Evolutionary conservation across 2,329 filamentous ascomycete species (phyloP).

Genomic region (Fusarium xyrophilum): DNA sequence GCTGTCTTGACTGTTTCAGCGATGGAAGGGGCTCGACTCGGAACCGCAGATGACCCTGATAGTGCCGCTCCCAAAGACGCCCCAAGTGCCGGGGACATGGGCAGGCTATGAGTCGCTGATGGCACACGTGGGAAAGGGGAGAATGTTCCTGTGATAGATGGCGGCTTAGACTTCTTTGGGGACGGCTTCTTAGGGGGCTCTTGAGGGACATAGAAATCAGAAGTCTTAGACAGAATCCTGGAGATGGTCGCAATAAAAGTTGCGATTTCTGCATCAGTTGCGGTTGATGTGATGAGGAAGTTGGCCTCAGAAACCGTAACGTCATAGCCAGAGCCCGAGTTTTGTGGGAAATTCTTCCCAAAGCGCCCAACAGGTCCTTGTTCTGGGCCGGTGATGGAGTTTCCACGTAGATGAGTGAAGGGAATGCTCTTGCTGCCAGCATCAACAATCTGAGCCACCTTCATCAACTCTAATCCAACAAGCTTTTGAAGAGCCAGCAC

Average conservation of each 20-base stretch:
- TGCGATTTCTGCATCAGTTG: constrained; percentile 60
- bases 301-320: constrained; percentile 59
- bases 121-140: constrained; percentile 44
- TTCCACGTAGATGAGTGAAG: constrained; percentile 51
- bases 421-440: constrained; percentile 49
- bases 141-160: constrained; percentile 42
- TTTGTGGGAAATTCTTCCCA: constrained; percentile 31
- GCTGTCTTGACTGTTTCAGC: constrained; percentile 43
- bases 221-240: constrained; percentile 47
- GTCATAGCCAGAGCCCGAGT: constrained; percentile 40
- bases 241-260: constrained; percentile 62
- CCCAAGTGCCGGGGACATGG: constrained; percentile 28
- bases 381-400: constrained; percentile 39
- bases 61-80: constrained; percentile 13
- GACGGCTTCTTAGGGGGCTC: constrained; percentile 32
- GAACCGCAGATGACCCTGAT: constrained; percentile 20
- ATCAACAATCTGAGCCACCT: constrained; percentile 64
- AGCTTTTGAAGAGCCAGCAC: constrained; percentile 65
- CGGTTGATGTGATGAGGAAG: constrained; percentile 62
- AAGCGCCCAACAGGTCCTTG: constrained; percentile 33
- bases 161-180: constrained; percentile 36
- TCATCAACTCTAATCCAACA: constrained; percentile 63
- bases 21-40: constrained; percentile 44
- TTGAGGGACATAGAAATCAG: constrained; percentile 55
- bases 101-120: constrained; percentile 32